These are phyloP conservation scores for Sanghuangporus weigelae DNA, from an alignment of 1,284 basidiomycete species.

Conservation along the genomic window DNA sequence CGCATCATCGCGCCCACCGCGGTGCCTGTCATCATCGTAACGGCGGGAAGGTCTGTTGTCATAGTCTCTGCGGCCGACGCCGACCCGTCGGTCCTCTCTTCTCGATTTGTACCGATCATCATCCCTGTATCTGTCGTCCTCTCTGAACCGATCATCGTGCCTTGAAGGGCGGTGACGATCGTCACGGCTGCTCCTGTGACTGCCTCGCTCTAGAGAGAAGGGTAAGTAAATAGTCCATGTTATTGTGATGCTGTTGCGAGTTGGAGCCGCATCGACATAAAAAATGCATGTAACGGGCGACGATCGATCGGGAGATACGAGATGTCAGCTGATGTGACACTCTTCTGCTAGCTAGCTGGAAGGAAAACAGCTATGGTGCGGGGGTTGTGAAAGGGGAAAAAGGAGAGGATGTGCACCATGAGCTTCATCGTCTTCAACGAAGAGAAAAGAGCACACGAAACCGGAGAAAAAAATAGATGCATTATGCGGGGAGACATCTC, in stretches of 20 bases:
- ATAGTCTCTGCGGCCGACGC: slow-evolving; percentile 21
- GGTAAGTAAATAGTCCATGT: slow-evolving; percentile 17
- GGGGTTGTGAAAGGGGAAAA: slow-evolving; percentile 2
- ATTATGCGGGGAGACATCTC: slow-evolving; percentile 4
- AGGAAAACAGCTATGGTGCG: slow-evolving; percentile 16
- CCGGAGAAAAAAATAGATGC: slow-evolving; percentile 7
- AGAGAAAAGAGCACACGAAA: slow-evolving; percentile 9
- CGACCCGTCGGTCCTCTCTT: slow-evolving; percentile 17
- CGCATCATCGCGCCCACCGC: slow-evolving; percentile 47
- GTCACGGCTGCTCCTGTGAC: slow-evolving; percentile 16
- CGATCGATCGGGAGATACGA: slow-evolving; percentile 12
- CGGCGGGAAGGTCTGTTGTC: slow-evolving; percentile 37
- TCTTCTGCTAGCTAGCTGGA: slow-evolving; percentile 22
- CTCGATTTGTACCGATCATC: slow-evolving; percentile 21
- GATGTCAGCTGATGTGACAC: slow-evolving; percentile 5
- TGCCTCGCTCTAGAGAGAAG: slow-evolving; percentile 19
- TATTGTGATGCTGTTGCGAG: slow-evolving; percentile 2
- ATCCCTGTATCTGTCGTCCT: slow-evolving; percentile 22
- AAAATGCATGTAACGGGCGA: slow-evolving; percentile 8
- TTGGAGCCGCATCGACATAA: slow-evolving; percentile 14
- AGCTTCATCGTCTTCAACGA: slow-evolving; percentile 18
- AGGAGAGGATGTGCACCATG: slow-evolving; percentile 19
- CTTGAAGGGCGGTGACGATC: slow-evolving; percentile 21
- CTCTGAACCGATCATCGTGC: slow-evolving; percentile 18
- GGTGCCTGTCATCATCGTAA: slow-evolving; percentile 38